Evolutionary conservation across 768 basidiomycete species (phyloP), one percentile per base, ranked within the genome.

Genomic region (Boletus patriciae): DNA sequence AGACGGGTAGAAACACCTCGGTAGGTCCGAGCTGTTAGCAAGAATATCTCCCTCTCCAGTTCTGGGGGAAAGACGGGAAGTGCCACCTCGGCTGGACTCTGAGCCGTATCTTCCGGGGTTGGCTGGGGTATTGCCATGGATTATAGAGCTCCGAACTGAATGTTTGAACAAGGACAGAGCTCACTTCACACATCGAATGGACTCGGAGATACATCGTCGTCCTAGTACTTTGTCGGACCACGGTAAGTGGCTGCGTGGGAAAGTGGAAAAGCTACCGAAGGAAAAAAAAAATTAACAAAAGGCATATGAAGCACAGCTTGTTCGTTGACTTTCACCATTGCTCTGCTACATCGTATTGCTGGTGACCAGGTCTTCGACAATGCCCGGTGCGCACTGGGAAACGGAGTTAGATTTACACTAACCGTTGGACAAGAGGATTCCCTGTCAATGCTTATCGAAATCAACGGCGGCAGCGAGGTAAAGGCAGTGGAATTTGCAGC

Each of bases 1-100:
- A 67, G 36, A 42, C 55, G 56, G 13, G 31, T 33, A 33, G 59
- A 40, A 34, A 52, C 43, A 11, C 63, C 59, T 25, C 45, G 58
- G 27, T 60, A 31, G 1, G 52, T 44, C 6, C 51, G 52, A 40
- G 61, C 59, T 11, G 64, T 33, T 12, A 54, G 33, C 9, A 61
- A 41, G 40, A 67, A 67, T 53, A 65, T 60, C 29, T 58, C 54
- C 50, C 58, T 53, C 43, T 67, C 61, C 10, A 68, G 50, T 19
- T 67, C 66, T 3, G 49, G 61, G 21, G 66, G 66, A 13, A 67
- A 49, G 16, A 49, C 21, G 2, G 65, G 65, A 37, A 41, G 8
- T 16, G n/a, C 13, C 23, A 7, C 16, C 23, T 44, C 41, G 19
- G 18, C 29, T 29, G 3, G 4, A 29, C 3, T 33, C 21, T 15